Percentiles rank a stretch among this genome's conserved stretches.
Evolutionary conservation across 2,329 filamentous ascomycete genomes (phyloP).

Genomic region (Botrytis tulipae): DNA sequence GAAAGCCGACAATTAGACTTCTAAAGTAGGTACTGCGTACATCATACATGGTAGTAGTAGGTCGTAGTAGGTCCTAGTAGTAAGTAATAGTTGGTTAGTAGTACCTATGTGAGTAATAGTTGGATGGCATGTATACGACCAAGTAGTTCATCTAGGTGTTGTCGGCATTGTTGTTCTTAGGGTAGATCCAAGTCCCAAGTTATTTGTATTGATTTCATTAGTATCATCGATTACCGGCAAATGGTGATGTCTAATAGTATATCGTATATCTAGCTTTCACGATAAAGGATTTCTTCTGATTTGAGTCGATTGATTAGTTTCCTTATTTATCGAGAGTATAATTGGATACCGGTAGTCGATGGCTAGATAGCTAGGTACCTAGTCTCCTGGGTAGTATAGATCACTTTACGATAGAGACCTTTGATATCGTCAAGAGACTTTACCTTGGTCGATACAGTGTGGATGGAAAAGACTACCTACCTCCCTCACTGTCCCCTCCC

Average conservation of each 20-base stretch:
- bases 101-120: neutral
- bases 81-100: too few relatives aligned
- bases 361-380: neutral
- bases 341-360: neutral
- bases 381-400: neutral
- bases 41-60: neutral
- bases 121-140: neutral
- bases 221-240: neutral
- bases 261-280: neutral
- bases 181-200: neutral
- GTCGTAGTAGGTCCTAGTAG: too few relatives aligned
- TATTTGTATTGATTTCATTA: neutral
- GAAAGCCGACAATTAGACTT: neutral
- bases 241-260: neutral
- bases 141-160: neutral
- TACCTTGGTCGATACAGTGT: neutral
- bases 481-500: neutral
- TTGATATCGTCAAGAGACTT: neutral
- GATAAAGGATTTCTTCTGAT: neutral
- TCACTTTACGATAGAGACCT: neutral
- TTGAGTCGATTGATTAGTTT: neutral
- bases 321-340: neutral
- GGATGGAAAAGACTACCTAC: neutral
- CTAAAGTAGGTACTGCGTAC: neutral
- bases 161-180: too few relatives aligned